A percentile compares a stretch with the other conserved stretches of the same genome.
Evolutionary conservation across 2,329 filamentous ascomycete species (phyloP).

Genomic region (Diaporthe caulivora): DNA sequence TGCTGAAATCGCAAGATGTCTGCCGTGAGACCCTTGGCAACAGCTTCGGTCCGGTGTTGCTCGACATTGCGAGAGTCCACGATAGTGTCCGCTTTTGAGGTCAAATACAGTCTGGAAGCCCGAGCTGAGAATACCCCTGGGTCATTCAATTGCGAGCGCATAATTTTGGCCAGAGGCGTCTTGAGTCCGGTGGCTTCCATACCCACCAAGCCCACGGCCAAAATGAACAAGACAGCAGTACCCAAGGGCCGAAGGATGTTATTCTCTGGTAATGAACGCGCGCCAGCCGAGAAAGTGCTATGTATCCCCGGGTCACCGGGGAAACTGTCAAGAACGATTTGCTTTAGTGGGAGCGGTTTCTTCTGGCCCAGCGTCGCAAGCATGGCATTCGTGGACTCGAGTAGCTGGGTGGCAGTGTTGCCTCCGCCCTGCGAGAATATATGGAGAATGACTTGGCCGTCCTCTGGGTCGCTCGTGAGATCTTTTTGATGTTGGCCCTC

Average conservation of each 20-base stretch:
- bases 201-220: constrained; percentile 18
- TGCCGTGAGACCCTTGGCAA: constrained; percentile 18
- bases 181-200: constrained; percentile 31
- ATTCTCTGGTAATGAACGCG: constrained; percentile 16
- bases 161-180: constrained; percentile 17
- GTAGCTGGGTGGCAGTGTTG: constrained; percentile 34
- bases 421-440: constrained; percentile 34
- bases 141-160: constrained; percentile 31
- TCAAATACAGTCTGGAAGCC: constrained; percentile 35
- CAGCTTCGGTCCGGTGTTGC: constrained; percentile 24
- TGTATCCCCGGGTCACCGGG: constrained; percentile 30
- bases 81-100: constrained; percentile 32
- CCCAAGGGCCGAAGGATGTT: constrained; percentile 27
- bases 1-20: constrained; percentile 18
- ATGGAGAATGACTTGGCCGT: constrained; percentile 26
- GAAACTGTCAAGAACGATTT: constrained; percentile 37
- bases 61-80: constrained; percentile 24
- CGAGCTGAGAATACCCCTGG: constrained; percentile 19
- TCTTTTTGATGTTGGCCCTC: neutral
- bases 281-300: constrained; percentile 27
- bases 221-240: constrained; percentile 20
- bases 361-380: constrained; percentile 12
- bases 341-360: constrained; percentile 27
- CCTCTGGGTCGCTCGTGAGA: neutral
- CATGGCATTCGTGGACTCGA: constrained; percentile 32